Evolutionary conservation across 495 filamentous ascomycete genomes (phyloP).

Genomic region (Aspergillus ellipticus): DNA sequence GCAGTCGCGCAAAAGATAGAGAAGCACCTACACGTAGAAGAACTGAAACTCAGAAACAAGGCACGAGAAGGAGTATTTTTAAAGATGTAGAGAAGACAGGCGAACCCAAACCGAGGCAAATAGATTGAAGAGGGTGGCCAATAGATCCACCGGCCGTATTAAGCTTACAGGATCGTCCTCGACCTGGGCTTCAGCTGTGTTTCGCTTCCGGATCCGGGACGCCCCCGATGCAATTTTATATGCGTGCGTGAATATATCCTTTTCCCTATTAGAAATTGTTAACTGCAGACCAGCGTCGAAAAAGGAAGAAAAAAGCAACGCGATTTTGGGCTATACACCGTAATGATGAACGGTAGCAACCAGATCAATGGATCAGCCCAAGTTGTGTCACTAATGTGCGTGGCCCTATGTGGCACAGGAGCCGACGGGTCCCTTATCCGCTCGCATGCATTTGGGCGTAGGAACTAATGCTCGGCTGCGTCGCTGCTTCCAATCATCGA

Average conservation of each 20-base stretch:
- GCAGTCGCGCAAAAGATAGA: not conserved
- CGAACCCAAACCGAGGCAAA: not conserved
- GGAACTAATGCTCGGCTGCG: constrained; percentile 21
- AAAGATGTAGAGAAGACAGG: not conserved
- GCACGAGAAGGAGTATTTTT: constrained; percentile 4
- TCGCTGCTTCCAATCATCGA: constrained; percentile 2
- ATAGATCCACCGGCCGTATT: constrained; percentile 2
- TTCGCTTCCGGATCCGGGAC: constrained; percentile 1
- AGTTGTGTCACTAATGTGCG: constrained; percentile 19
- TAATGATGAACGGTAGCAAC: constrained; percentile 6
- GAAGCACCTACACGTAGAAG: not conserved
- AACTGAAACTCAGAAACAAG: constrained; percentile 1
- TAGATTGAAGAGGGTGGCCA: not conserved
- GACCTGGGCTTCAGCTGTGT: not conserved
- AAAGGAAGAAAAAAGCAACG: not conserved
- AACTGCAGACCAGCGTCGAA: not conserved
- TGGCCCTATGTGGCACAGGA: constrained; percentile 17
- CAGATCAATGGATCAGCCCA: constrained; percentile 12
- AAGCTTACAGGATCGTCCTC: constrained; percentile 1
- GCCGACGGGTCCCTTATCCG: constrained; percentile 13
- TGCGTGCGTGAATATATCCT: not conserved
- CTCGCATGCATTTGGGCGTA: constrained; percentile 16
- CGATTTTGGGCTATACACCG: constrained; percentile 8
- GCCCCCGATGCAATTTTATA: not conserved
- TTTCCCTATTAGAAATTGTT: constrained; percentile 4